Base-by-base conservation (phyloP, 1,284 basidiomycete species). In the Cutaneotrichosporon sp. region DNA sequence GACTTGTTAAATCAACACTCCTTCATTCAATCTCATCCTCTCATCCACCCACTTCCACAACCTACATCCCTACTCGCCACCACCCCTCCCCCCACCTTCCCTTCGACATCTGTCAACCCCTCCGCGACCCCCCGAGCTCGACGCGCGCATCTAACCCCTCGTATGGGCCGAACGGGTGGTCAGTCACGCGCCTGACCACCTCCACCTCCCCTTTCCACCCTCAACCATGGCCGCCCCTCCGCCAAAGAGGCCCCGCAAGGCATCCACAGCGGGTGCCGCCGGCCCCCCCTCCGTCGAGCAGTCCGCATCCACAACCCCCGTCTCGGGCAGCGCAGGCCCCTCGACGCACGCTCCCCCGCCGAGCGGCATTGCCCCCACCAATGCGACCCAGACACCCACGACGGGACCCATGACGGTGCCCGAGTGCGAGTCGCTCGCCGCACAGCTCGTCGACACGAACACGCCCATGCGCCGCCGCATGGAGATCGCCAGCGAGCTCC, bases 401-500 rank as follows among this genome's bases (percentile, higher is more conserved):
- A 71, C 66, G 10, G 76, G 76, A 0, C 76, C 76, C 8, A 71
- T 67, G 64, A 74, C 70, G 1, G 64, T 68, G 5, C 67, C 71
- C 14, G 76, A 78, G 55, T 78, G 75, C 65, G 76, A 78, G 63
- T 61, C 63, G n/a, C 66, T 78, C 58, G 75, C 73, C 3, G 66
- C 69, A 20, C 75, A 76, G 62, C 62, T 78, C 27, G 29, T 69
- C 7, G 76, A 78, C 62, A 61, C 71, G 1, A 60, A 46, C 22
- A 62, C 66, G 9, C 67, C 72, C 64, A 55, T 60, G 56, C 58
- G 64, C 11, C 60, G 62, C 14, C 63, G 64, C 20, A 70, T 67
- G 54, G 65, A 69, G 25, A 67, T 69, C 45, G 91, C 91, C 53
- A 85, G 84, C 64, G 92, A 95, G 76, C 86, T 97, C 64, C 85